Evolutionary conservation across 306 rosid genomes (phyloP).

Genomic region (Herpetospermum pedunculosum): DNA sequence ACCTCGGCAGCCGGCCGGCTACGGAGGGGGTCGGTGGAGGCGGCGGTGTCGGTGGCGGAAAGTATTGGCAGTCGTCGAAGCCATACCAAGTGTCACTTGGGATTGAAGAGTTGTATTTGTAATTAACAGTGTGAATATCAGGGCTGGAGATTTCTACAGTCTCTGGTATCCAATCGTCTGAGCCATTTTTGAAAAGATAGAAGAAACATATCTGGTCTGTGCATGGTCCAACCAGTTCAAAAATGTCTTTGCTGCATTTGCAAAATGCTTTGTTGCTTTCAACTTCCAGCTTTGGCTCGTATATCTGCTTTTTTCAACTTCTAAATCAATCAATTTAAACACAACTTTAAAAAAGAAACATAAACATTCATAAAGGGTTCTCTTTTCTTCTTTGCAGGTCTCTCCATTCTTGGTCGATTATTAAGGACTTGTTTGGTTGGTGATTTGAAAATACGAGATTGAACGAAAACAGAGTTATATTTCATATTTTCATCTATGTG

Average conservation of each 20-base stretch:
- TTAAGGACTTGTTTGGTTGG: too few relatives aligned
- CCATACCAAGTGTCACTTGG: slow-evolving; percentile 10
- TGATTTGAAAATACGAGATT: too few relatives aligned
- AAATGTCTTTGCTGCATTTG: not conserved
- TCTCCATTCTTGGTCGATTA: too few relatives aligned
- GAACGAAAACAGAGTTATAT: too few relatives aligned
- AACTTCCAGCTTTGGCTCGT: slow-evolving; percentile 6
- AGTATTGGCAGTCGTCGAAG: not conserved
- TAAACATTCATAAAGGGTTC: not conserved
- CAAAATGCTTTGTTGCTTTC: not conserved
- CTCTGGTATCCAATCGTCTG: slow-evolving; percentile 6
- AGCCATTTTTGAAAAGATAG: not conserved
- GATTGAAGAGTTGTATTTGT: not conserved
- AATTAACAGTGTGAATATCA: not conserved
- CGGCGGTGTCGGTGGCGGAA: not conserved
- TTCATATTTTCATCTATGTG: too few relatives aligned
- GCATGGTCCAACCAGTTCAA: not conserved
- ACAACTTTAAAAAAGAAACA: not conserved
- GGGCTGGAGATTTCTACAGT: slow-evolving; percentile 7
- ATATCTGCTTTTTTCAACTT: not conserved
- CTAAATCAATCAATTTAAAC: not conserved
- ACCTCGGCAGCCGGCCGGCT: not conserved
- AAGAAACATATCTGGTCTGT: not conserved
- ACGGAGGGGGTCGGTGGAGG: not conserved
- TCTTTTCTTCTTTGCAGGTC: not conserved